phyloP scores from a whole-genome alignment of 106 monocot species.

The Allium sativum region DNA sequence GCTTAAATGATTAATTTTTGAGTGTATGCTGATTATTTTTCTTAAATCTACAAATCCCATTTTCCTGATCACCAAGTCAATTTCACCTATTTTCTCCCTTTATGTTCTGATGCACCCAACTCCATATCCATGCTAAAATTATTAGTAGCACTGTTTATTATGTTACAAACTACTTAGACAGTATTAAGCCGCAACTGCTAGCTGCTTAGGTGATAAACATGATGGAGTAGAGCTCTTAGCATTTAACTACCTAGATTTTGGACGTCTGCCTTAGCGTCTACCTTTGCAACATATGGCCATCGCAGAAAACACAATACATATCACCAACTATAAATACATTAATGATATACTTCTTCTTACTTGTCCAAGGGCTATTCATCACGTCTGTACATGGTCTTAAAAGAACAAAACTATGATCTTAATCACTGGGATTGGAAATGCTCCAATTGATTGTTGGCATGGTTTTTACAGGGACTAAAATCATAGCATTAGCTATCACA shows the following conservation, averaged over 20 bases:
- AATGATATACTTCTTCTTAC: constrained; percentile 1
- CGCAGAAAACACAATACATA: not conserved
- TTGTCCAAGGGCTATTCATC: too few species aligned
- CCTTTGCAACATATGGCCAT: not conserved
- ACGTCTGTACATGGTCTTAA: not conserved
- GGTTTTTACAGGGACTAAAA: constrained; percentile 16
- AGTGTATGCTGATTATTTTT: too few species aligned
- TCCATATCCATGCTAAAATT: not conserved
- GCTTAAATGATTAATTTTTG: too few species aligned
- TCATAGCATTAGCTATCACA: constrained; percentile 12
- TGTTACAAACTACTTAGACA: constrained; percentile 10
- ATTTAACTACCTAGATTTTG: not conserved
- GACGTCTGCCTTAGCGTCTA: not conserved
- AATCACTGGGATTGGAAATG: not conserved
- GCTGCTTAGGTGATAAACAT: constrained; percentile 12
- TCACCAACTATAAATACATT: not conserved
- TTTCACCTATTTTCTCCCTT: too few species aligned
- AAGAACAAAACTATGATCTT: not conserved
- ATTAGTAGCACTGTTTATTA: constrained; percentile 9
- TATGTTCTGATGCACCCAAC: too few species aligned
- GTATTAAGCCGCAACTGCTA: constrained; percentile 16
- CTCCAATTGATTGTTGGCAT: constrained; percentile 8
- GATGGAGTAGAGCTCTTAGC: constrained; percentile 5
- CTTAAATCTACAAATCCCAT: too few species aligned
- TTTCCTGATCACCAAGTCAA: too few species aligned